phyloP scores from a whole-genome alignment of 179 eudicot genomes.

The Vitellaria paradoxa region DNA sequence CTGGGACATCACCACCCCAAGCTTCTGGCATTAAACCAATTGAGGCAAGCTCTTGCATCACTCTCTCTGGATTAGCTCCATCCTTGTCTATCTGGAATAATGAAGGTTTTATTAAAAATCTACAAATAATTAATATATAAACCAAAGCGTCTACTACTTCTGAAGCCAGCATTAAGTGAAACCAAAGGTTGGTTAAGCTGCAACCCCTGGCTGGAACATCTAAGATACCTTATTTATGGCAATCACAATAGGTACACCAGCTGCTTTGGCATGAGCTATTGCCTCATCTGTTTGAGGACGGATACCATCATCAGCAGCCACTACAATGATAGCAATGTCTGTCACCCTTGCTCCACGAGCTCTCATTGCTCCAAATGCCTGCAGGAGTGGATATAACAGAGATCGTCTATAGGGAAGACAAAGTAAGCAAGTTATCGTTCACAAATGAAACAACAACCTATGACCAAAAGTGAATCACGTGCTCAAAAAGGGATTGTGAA shows the following conservation, averaged over 20 bases:
- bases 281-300: slow-evolving; percentile 96
- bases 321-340: slow-evolving; percentile 90
- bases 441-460: neutral
- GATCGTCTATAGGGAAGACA: slow-evolving; percentile 11
- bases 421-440: neutral
- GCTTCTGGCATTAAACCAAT: slow-evolving; percentile 92
- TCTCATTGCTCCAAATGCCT: slow-evolving; percentile 99
- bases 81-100: slow-evolving; percentile 79
- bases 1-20: slow-evolving; percentile 92
- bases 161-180: neutral
- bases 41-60: slow-evolving; percentile 94
- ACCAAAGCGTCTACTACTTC: slow-evolving; percentile 6
- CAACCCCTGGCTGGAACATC: neutral
- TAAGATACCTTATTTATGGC: slow-evolving; percentile 86
- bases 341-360: slow-evolving; percentile 99
- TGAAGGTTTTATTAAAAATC: neutral
- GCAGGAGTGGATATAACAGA: slow-evolving; percentile 12
- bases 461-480: neutral
- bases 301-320: slow-evolving; percentile 97
- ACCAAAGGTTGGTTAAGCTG: neutral
- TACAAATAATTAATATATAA: neutral
- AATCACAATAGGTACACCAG: slow-evolving; percentile 88
- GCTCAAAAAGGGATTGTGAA: neutral
- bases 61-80: slow-evolving; percentile 93
- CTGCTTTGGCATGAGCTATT: slow-evolving; percentile 97